Percentiles rank a stretch among this genome's conserved stretches.
These are phyloP conservation scores for Austroboletus festivus DNA, from an alignment of 768 basidiomycete genomes.

Conservation along the genomic window DNA sequence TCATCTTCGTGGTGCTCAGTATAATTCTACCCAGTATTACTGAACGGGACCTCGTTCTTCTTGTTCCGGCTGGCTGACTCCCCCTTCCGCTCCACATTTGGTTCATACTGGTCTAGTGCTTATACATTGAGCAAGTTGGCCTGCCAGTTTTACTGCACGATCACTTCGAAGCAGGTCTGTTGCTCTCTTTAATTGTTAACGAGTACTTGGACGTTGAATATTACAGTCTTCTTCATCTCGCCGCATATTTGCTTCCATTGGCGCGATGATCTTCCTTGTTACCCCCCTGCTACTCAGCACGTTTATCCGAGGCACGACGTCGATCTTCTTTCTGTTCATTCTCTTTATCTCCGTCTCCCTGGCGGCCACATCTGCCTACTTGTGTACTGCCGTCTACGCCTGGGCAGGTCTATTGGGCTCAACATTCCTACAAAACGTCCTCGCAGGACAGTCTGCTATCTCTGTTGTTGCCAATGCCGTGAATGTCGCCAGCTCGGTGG, in stretches of 20 bases:
- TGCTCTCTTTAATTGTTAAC: background rate
- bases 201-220: background rate
- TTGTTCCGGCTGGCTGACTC: constrained; percentile 63
- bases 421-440: constrained; percentile 62
- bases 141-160: constrained; percentile 70
- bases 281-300: constrained; percentile 63
- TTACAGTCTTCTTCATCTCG: constrained; percentile 54
- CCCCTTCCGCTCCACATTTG: constrained; percentile 50
- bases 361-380: constrained; percentile 64
- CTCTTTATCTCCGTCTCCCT: constrained; percentile 59
- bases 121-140: constrained; percentile 64
- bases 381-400: constrained; percentile 71
- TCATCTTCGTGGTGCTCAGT: background rate
- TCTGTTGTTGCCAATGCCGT: constrained; percentile 75
- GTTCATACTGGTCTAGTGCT: constrained; percentile 58
- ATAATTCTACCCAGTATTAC: constrained; percentile 51
- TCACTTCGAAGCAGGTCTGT: constrained; percentile 53
- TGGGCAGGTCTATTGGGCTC: constrained; percentile 77
- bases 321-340: constrained; percentile 63
- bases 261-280: constrained; percentile 51
- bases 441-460: constrained; percentile 80
- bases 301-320: constrained; percentile 48
- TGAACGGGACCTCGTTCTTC: constrained; percentile 82
- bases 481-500: constrained; percentile 67
- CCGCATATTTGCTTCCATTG: constrained; percentile 49